Percentiles rank a stretch among this genome's conserved stretches.
Evolutionary conservation across 352 stramenopile species (phyloP).

Genomic region (Phytophthora megakarya): DNA sequence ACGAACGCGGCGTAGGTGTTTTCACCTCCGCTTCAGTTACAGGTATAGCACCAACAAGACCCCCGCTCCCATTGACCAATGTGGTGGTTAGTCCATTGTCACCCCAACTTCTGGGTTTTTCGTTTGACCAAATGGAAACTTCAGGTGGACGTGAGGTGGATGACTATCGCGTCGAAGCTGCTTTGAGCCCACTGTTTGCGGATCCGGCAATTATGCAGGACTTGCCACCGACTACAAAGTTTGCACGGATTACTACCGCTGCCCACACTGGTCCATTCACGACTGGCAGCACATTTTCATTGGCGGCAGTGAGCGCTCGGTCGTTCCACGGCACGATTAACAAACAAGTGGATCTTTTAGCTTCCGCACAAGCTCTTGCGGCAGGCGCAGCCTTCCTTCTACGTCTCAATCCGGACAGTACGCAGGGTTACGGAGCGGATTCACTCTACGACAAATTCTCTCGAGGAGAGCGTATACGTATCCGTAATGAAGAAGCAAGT

Average conservation of each 20-base stretch:
- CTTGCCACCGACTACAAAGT: constrained; percentile 44
- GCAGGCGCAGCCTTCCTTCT: constrained; percentile 52
- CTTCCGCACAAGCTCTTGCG: constrained; percentile 38
- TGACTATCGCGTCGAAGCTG: constrained; percentile 57
- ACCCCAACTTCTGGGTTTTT: constrained; percentile 47
- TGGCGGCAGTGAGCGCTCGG: constrained; percentile 51
- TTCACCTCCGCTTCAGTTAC: constrained; percentile 40
- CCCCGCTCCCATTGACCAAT: constrained; percentile 57
- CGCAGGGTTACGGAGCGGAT: constrained; percentile 40
- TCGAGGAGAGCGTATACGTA: constrained; percentile 63
- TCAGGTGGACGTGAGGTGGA: constrained; percentile 66
- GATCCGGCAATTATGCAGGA: constrained; percentile 17
- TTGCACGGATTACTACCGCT: constrained; percentile 69
- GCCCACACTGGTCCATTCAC: constrained; percentile 73
- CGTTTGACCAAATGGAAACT: constrained; percentile 60
- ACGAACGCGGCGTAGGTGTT: constrained; percentile 79
- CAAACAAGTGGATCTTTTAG: constrained; percentile 53
- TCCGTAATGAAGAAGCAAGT: constrained; percentile 59
- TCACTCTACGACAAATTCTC: constrained; percentile 48
- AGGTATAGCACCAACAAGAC: constrained; percentile 48
- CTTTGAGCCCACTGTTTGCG: constrained; percentile 20
- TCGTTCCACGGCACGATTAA: constrained; percentile 58
- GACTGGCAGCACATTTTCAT: constrained; percentile 62
- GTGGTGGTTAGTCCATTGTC: constrained; percentile 43
- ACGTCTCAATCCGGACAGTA: constrained; percentile 45